phyloP scores from a whole-genome alignment of 1,284 basidiomycete species.

The Dichomitus squalens region DNA sequence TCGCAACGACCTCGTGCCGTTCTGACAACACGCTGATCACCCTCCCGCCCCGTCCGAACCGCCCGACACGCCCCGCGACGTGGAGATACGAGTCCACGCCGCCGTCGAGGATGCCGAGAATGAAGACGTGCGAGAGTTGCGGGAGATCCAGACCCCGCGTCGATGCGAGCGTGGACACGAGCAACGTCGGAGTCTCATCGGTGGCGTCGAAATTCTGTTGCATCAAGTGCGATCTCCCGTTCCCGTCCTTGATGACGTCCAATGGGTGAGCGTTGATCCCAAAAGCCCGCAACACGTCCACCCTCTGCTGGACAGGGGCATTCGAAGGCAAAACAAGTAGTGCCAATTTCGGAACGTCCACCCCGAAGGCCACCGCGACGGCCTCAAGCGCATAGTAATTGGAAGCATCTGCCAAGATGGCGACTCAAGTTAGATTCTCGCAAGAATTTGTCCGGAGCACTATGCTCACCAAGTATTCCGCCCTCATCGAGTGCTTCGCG shows the following conservation, averaged over 20 bases:
- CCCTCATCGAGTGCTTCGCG: constrained; percentile 9
- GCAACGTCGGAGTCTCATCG: constrained; percentile 57
- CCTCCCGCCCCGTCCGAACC: constrained; percentile 65
- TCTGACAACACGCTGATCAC: constrained; percentile 61
- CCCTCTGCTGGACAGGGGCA: constrained; percentile 57
- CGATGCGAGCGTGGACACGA: constrained; percentile 68
- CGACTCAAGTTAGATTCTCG: not conserved
- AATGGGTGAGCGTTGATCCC: constrained; percentile 69
- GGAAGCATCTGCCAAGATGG: constrained; percentile 48
- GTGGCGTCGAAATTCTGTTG: constrained; percentile 31
- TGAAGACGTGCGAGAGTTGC: constrained; percentile 71
- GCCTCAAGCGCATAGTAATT: constrained; percentile 62
- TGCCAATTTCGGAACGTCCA: constrained; percentile 69
- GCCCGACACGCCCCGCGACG: constrained; percentile 73
- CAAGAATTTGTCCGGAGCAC: not conserved
- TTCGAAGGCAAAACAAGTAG: constrained; percentile 66
- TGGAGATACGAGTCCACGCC: constrained; percentile 67
- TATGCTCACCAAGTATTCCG: no score
- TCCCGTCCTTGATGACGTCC: constrained; percentile 48
- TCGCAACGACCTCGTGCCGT: constrained; percentile 30
- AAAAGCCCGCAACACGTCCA: constrained; percentile 63
- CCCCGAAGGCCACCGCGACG: constrained; percentile 67
- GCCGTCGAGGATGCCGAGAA: constrained; percentile 61
- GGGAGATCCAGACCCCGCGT: constrained; percentile 75
- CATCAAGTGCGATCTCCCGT: constrained; percentile 46